Evolutionary conservation across 2,329 filamentous ascomycete genomes (phyloP).

Genomic region (Myriangium duriaei): DNA sequence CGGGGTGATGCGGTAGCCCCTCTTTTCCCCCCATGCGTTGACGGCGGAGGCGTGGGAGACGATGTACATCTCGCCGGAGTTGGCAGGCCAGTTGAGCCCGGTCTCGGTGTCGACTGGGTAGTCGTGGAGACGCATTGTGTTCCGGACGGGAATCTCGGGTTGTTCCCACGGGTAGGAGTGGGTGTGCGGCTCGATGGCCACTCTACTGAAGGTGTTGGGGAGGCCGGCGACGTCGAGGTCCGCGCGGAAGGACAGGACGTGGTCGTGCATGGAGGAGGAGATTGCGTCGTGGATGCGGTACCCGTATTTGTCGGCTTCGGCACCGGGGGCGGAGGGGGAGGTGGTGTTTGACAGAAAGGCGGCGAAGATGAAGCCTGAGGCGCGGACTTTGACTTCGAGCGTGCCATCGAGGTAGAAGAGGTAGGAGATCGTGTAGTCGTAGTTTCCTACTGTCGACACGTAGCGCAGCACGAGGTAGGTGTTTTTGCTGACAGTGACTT

Average conservation of each 20-base stretch:
- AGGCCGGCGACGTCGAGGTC: constrained; percentile 28
- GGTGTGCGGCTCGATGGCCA: constrained; percentile 21
- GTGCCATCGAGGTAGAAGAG: constrained; percentile 41
- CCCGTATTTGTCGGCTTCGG: constrained; percentile 24
- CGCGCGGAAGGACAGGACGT: constrained; percentile 31
- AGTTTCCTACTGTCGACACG: constrained; percentile 42
- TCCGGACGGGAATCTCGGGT: constrained; percentile 17
- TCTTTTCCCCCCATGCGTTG: constrained; percentile 31
- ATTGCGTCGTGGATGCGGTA: constrained; percentile 27
- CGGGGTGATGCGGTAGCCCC: constrained; percentile 32
- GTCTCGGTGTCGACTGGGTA: constrained; percentile 17
- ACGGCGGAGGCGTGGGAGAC: constrained; percentile 25
- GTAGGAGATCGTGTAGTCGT: constrained; percentile 42
- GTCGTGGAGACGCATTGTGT: constrained; percentile 22
- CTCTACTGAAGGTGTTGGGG: constrained; percentile 24
- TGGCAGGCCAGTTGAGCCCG: constrained; percentile 25
- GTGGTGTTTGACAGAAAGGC: constrained; percentile 33
- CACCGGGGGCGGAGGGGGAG: constrained; percentile 22
- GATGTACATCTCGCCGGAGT: constrained; percentile 28
- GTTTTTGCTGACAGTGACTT: constrained; percentile 36
- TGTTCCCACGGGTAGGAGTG: constrained; percentile 20
- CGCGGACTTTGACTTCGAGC: constrained; percentile 39
- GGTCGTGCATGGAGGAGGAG: constrained; percentile 27
- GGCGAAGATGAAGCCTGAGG: constrained; percentile 43
- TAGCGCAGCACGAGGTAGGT: constrained; percentile 32